Conservation (phyloP, 108 stramenopile genomes). For the Nannochloropsis gaditana region DNA sequence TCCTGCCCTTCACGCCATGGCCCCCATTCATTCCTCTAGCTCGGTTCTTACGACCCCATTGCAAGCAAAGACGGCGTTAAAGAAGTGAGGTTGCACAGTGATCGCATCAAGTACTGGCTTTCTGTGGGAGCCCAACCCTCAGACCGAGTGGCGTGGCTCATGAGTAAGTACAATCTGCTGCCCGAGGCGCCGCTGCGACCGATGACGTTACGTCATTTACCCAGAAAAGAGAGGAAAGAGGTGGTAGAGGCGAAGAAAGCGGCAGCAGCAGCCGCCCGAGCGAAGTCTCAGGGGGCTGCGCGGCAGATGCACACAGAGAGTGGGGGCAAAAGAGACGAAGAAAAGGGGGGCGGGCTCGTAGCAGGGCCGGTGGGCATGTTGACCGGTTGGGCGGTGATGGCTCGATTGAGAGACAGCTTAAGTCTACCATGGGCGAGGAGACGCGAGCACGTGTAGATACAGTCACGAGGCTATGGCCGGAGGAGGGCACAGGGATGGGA, state of each 20-base stretch:
- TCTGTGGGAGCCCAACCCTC: conserved; percentile 88
- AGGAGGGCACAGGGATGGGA: too few species aligned
- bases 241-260: conserved; percentile 22
- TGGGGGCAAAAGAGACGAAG: neutral
- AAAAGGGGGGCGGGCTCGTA: neutral
- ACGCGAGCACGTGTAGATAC: neutral
- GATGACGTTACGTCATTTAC: conserved; percentile 26
- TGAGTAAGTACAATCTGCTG: conserved; percentile 64
- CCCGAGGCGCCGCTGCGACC: conserved; percentile 29
- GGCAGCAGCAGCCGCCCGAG: neutral
- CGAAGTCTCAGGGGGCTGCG: neutral
- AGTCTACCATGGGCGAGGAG: neutral
- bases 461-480: too few species aligned
- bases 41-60: conserved; percentile 97
- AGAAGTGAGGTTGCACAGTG: conserved; percentile 87
- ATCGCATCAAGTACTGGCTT: conserved; percentile 89
- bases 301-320: too few species aligned
- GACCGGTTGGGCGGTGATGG: neutral
- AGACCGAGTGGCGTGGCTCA: conserved; percentile 86
- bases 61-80: conserved; percentile 81
- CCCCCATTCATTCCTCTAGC: conserved; percentile 43
- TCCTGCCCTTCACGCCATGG: neutral
- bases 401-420: neutral
- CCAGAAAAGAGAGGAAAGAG: conserved; percentile 42
- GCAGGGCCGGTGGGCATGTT: neutral